Conservation (phyloP, 495 filamentous ascomycete species). For the Bombardia bombarda region DNA sequence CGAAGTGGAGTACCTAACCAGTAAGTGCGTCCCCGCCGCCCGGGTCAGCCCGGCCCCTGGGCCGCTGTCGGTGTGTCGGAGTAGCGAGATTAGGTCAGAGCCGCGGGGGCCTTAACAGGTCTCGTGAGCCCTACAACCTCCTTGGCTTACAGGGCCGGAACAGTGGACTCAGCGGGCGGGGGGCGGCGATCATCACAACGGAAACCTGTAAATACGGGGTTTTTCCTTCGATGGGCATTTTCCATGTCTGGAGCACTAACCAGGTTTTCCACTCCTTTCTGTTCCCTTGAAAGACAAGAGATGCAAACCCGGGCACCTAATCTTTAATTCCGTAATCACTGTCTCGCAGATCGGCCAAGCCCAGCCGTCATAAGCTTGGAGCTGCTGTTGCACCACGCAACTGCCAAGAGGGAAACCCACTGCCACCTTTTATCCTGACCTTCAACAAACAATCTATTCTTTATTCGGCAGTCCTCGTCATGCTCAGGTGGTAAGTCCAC, state of each 20-base stretch:
- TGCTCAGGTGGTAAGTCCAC: neutral
- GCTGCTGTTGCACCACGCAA: too few relatives aligned
- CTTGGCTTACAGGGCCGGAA: neutral
- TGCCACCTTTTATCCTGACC: too few relatives aligned
- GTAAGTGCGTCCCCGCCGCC: neutral
- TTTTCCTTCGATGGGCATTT: too few relatives aligned
- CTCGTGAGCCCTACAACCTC: neutral
- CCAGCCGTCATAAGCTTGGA: too few relatives aligned
- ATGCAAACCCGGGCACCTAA: neutral
- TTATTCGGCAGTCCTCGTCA: neutral
- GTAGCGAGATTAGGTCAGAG: neutral
- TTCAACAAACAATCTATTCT: neutral
- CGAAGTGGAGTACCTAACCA: neutral
- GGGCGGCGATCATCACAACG: neutral
- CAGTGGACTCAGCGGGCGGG: neutral
- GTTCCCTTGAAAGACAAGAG: neutral
- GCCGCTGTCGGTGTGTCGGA: too few relatives aligned
- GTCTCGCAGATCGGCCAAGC: too few relatives aligned
- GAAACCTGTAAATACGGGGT: too few relatives aligned
- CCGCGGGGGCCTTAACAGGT: neutral
- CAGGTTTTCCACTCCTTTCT: neutral
- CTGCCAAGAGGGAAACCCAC: too few relatives aligned
- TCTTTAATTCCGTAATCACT: too few relatives aligned
- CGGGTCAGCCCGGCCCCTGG: too few relatives aligned
- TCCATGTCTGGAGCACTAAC: neutral